Percentiles rank a stretch among this genome's conserved stretches.
phyloP scores from a whole-genome alignment of 108 stramenopile species.

The Cyclotella kingstonii region DNA sequence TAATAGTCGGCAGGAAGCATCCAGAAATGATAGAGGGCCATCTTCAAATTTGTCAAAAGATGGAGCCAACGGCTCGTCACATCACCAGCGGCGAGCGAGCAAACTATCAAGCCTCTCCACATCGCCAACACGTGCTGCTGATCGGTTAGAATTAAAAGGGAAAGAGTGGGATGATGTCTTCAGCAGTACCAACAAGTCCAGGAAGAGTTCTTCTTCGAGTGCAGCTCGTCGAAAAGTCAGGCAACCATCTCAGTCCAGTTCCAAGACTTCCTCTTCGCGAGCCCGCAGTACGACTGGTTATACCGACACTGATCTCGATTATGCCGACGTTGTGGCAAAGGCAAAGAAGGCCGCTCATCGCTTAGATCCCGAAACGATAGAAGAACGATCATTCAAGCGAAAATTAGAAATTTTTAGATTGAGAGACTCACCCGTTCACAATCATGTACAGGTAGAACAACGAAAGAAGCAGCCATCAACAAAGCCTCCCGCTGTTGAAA shows the following conservation, averaged over 20 bases:
- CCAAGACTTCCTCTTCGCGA: too few species aligned
- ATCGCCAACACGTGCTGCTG: slow-evolving; percentile 30
- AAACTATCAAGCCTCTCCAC: neutral
- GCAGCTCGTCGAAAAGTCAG: too few species aligned
- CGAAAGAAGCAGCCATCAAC: neutral
- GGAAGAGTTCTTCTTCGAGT: slow-evolving; percentile 2
- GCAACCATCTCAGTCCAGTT: too few species aligned
- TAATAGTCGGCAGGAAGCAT: neutral
- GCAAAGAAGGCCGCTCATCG: slow-evolving; percentile 12
- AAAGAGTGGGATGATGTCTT: slow-evolving; percentile 57
- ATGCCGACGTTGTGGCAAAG: neutral
- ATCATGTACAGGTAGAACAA: too few species aligned
- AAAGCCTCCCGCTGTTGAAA: neutral
- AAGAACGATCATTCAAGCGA: slow-evolving; percentile 28
- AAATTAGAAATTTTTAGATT: slow-evolving; percentile 30
- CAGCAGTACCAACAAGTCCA: neutral
- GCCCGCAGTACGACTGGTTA: too few species aligned
- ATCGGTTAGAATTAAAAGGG: slow-evolving; percentile 40
- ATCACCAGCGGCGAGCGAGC: neutral
- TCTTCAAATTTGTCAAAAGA: too few species aligned
- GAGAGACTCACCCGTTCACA: neutral
- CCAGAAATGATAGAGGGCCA: too few species aligned
- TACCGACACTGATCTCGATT: neutral
- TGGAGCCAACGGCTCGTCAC: neutral
- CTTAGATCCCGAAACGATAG: slow-evolving; percentile 6